phyloP scores from a whole-genome alignment of 2,329 filamentous ascomycete genomes.

The Verticillium tricorpus region DNA sequence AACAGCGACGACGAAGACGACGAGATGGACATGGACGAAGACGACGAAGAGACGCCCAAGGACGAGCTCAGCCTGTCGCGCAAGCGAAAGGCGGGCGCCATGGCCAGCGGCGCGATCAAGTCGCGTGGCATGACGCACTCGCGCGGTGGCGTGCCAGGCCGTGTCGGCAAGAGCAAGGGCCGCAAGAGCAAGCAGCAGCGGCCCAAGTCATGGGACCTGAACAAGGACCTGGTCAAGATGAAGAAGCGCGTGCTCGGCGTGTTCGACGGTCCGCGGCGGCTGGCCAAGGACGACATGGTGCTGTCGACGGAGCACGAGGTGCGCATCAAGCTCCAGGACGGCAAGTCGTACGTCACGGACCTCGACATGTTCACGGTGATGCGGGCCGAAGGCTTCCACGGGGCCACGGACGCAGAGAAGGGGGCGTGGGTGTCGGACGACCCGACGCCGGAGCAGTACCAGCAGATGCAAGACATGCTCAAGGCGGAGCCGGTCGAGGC shows the following conservation, averaged over 20 bases:
- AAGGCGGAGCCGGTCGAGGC: not conserved
- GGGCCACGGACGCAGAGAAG: constrained; percentile 79
- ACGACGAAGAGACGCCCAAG: constrained; percentile 42
- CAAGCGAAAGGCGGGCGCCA: constrained; percentile 44
- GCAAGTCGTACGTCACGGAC: constrained; percentile 82
- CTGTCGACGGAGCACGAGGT: constrained; percentile 93
- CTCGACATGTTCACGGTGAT: constrained; percentile 87
- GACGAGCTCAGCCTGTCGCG: constrained; percentile 39
- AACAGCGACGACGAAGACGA: constrained; percentile 51
- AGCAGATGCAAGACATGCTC: constrained; percentile 48
- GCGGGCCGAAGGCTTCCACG: constrained; percentile 78
- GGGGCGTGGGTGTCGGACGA: constrained; percentile 78
- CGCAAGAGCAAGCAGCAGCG: constrained; percentile 93
- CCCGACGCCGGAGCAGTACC: constrained; percentile 55
- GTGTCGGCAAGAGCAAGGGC: constrained; percentile 53
- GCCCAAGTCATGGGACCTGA: constrained; percentile 88
- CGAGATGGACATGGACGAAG: constrained; percentile 49
- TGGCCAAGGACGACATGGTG: constrained; percentile 99
- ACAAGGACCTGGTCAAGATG: constrained; percentile 92
- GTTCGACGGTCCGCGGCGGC: constrained; percentile 79
- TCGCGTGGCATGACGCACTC: constrained; percentile 73
- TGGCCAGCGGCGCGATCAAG: constrained; percentile 53
- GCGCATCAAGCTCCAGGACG: constrained; percentile 72
- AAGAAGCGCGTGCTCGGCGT: constrained; percentile 95
- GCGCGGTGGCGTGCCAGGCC: constrained; percentile 63